A percentile compares a stretch with the other conserved stretches of the same genome.
These are phyloP conservation scores for Annulohypoxylon nitens DNA, from an alignment of 495 filamentous ascomycete species.

Conservation along the genomic window DNA sequence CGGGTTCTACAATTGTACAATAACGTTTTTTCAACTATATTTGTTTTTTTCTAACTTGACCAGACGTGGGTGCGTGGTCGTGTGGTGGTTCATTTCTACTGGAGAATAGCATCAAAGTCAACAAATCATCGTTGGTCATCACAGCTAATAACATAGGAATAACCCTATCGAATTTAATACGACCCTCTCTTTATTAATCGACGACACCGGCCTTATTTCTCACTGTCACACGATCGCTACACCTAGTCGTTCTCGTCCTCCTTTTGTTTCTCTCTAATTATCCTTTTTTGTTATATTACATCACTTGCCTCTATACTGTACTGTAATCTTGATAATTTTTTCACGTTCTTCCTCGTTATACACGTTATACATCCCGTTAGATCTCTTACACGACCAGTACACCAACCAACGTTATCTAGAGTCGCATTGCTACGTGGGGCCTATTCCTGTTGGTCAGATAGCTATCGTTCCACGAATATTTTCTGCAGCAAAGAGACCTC, in stretches of 20 bases:
- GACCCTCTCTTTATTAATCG: constrained; percentile 17
- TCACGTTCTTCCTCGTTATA: background rate
- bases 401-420: constrained; percentile 7
- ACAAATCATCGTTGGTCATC: constrained; percentile 10
- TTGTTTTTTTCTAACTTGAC: background rate
- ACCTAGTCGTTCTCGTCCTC: background rate
- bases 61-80: constrained; percentile 4
- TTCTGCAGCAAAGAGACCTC: constrained; percentile 12
- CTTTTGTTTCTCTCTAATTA: background rate
- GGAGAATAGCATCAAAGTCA: background rate
- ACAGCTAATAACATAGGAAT: constrained; percentile 8
- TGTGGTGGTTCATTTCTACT: background rate
- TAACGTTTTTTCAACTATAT: background rate
- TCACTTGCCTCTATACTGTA: background rate
- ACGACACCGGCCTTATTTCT: background rate
- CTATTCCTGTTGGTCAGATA: constrained; percentile 17
- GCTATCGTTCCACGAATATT: constrained; percentile 8
- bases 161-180: constrained; percentile 22
- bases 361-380: background rate
- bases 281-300: background rate
- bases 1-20: background rate
- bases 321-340: constrained; percentile 10
- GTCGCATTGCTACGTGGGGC: constrained; percentile 12
- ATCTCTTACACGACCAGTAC: background rate
- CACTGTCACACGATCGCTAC: constrained; percentile 9